phyloP scores from a whole-genome alignment of 2,329 filamentous ascomycete species.

The Fusarium papillatum region DNA sequence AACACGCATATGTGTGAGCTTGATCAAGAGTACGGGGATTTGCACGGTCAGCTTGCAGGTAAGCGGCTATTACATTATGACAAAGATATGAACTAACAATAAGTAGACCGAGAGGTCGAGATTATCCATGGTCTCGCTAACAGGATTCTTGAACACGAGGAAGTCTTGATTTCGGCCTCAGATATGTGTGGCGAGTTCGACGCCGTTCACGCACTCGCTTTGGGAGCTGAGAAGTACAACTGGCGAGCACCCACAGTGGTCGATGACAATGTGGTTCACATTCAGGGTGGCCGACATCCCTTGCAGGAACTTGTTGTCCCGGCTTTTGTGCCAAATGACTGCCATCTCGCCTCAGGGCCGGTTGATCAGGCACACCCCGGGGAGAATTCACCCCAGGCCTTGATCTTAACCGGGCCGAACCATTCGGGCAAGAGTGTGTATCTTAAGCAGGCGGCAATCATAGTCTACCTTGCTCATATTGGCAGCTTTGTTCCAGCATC shows the following conservation, averaged over 20 bases:
- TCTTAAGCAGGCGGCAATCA: conserved; percentile 91
- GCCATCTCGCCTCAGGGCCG: conserved; percentile 74
- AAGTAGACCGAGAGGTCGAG: conserved; percentile 86
- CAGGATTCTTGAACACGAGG: conserved; percentile 77
- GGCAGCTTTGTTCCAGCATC: conserved; percentile 93
- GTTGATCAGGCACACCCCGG: conserved; percentile 37
- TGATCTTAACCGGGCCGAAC: conserved; percentile 93
- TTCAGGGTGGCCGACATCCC: conserved; percentile 86
- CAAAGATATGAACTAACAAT: conserved; percentile 33
- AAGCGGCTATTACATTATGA: conserved; percentile 41
- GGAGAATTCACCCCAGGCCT: conserved; percentile 63
- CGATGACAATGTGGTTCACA: conserved; percentile 76
- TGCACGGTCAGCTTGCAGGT: conserved; percentile 88
- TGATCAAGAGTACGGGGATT: conserved; percentile 85
- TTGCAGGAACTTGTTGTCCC: conserved; percentile 88
- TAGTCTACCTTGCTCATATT: conserved; percentile 92
- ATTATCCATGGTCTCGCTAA: conserved; percentile 85
- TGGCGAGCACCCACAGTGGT: conserved; percentile 80
- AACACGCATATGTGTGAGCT: conserved; percentile 85
- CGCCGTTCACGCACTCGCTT: conserved; percentile 83
- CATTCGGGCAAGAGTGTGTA: conserved; percentile 98
- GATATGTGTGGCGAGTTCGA: conserved; percentile 90
- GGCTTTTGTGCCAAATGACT: conserved; percentile 87
- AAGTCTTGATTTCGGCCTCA: conserved; percentile 76
- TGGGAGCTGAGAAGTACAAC: conserved; percentile 81